phyloP scores from a whole-genome alignment of 495 filamentous ascomycete species.

The Usnea hakonensis region DNA sequence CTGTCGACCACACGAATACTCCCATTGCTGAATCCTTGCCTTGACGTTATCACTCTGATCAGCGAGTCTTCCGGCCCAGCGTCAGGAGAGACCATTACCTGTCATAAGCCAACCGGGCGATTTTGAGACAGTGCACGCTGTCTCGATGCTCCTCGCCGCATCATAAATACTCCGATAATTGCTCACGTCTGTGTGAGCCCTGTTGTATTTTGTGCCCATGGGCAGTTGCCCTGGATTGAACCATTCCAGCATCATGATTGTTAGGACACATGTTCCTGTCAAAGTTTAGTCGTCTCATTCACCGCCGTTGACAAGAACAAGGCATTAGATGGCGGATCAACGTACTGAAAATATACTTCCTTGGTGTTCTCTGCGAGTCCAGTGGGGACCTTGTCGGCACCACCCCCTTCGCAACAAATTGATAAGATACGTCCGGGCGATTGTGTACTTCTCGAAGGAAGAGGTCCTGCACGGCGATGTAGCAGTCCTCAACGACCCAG shows the following conservation, averaged over 20 bases:
- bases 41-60: background rate
- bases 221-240: conserved; percentile 2
- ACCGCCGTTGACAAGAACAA: background rate
- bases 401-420: background rate
- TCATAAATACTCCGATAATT: conserved; percentile 6
- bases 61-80: background rate
- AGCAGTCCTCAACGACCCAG: conserved; percentile 12
- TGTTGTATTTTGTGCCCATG: background rate
- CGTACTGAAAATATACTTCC: conserved; percentile 12
- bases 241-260: conserved; percentile 10
- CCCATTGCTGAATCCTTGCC: conserved; percentile 9
- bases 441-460: background rate
- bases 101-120: background rate
- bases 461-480: background rate
- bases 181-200: background rate
- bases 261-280: background rate
- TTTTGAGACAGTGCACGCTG: background rate
- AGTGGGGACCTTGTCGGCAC: background rate
- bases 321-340: background rate
- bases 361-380: background rate
- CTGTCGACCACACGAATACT: conserved; percentile 10
- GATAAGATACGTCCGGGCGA: background rate
- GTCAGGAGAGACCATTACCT: background rate
- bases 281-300: background rate
- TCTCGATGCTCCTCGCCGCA: background rate